Percentiles rank a stretch among this genome's conserved stretches.
These are phyloP conservation scores for Cyberlindnera euphorbiae DNA, from an alignment of 805 yeast species.

Conservation along the genomic window DNA sequence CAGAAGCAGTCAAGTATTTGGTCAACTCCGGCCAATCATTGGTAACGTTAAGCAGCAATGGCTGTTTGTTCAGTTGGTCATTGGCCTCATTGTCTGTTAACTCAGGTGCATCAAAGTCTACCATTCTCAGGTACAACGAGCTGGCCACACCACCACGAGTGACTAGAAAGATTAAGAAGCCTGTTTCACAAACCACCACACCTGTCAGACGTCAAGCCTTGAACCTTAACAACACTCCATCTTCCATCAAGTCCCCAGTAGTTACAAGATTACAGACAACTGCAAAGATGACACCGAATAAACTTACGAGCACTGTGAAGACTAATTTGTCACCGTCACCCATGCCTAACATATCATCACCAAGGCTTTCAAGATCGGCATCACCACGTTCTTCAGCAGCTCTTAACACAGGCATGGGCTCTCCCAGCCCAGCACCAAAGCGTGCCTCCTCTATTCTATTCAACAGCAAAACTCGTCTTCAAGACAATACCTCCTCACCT, in stretches of 20 bases:
- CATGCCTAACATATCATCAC: neutral
- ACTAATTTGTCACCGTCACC: slow-evolving; percentile 22
- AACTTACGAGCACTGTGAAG: slow-evolving; percentile 14
- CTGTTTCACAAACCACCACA: slow-evolving; percentile 11
- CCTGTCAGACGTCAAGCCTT: slow-evolving; percentile 13
- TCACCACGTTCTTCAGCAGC: slow-evolving; percentile 8
- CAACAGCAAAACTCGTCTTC: slow-evolving; percentile 7
- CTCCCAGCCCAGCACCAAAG: slow-evolving; percentile 9
- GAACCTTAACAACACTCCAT: slow-evolving; percentile 5
- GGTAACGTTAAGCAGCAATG: slow-evolving; percentile 46
- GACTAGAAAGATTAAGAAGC: slow-evolving; percentile 24
- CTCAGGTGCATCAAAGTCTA: slow-evolving; percentile 7
- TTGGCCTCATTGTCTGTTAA: slow-evolving; percentile 2
- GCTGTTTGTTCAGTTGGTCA: slow-evolving; percentile 50
- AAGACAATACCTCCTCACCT: slow-evolving; percentile 1
- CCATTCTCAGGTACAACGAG: slow-evolving; percentile 18
- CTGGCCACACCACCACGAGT: slow-evolving; percentile 22
- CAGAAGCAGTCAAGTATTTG: slow-evolving; percentile 42
- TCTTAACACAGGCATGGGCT: slow-evolving; percentile 1
- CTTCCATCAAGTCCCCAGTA: slow-evolving; percentile 11
- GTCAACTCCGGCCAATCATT: slow-evolving; percentile 24
- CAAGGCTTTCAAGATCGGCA: slow-evolving; percentile 2
- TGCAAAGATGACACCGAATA: slow-evolving; percentile 22
- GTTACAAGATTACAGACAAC: slow-evolving; percentile 18
- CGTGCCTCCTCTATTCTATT: slow-evolving; percentile 11